Evolutionary conservation across 352 stramenopile genomes (phyloP).

Genomic region (Phytopythium aichiense): DNA sequence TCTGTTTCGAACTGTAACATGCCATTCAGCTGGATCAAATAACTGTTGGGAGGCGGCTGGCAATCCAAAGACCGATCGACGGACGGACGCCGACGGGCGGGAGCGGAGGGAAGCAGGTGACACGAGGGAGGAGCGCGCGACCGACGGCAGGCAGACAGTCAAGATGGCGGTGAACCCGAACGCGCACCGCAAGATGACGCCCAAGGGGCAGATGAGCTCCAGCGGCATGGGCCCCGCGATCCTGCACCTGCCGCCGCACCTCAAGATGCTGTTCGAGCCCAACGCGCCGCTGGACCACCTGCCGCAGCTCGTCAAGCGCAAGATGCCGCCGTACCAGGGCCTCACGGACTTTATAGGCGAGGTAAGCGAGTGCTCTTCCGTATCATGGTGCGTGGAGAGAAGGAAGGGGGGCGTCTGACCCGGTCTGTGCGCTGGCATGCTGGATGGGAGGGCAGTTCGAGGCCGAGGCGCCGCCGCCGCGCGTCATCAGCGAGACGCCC

Average conservation of each 20-base stretch:
- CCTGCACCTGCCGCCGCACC: constrained; percentile 67
- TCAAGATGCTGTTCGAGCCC: constrained; percentile 81
- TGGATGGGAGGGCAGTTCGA: constrained; percentile 46
- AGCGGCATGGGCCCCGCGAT: constrained; percentile 85
- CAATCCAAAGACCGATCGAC: constrained; percentile 2
- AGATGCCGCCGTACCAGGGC: constrained; percentile 81
- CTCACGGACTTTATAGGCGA: constrained; percentile 34
- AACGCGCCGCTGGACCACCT: constrained; percentile 69
- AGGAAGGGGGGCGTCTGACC: not conserved
- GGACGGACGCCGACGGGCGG: not conserved
- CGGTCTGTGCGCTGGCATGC: not conserved
- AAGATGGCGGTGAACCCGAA: constrained; percentile 44
- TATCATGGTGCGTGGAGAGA: not conserved
- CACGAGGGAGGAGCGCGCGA: not conserved
- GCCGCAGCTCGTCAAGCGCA: constrained; percentile 76
- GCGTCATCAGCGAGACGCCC: constrained; percentile 66
- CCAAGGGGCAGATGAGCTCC: constrained; percentile 86
- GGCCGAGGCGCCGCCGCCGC: constrained; percentile 41
- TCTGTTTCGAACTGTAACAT: not conserved
- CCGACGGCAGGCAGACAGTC: too few species aligned
- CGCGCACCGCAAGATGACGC: constrained; percentile 84
- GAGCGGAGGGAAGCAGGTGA: too few species aligned
- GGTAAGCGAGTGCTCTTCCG: constrained; percentile 11
- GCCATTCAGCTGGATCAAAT: not conserved
- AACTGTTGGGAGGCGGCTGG: not conserved